Conservation (phyloP, 2,329 filamentous ascomycete species). For the Malbranchea zuffiana region DNA sequence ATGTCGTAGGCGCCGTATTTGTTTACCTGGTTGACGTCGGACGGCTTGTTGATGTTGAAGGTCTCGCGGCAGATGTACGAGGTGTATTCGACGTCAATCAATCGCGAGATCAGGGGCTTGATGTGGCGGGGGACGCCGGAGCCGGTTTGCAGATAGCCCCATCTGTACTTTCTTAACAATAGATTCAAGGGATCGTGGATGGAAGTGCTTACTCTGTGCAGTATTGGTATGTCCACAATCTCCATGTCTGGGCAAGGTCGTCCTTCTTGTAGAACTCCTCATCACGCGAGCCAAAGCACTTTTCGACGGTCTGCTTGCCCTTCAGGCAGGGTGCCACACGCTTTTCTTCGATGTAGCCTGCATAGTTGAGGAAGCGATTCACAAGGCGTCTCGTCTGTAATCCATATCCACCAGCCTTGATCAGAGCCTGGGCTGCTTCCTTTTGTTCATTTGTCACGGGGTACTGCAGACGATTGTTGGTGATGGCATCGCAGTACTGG, state of each 20-base stretch:
- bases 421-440: slow-evolving; percentile 34
- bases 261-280: slow-evolving; percentile 36
- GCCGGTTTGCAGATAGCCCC: slow-evolving; percentile 70
- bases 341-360: slow-evolving; percentile 44
- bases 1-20: slow-evolving; percentile 64
- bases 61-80: slow-evolving; percentile 52
- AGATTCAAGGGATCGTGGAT: background rate
- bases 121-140: slow-evolving; percentile 53
- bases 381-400: slow-evolving; percentile 33
- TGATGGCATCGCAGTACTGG: slow-evolving; percentile 48
- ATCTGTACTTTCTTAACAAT: slow-evolving; percentile 36
- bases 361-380: slow-evolving; percentile 46
- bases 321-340: slow-evolving; percentile 30
- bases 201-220: slow-evolving; percentile 32
- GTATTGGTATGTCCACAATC: slow-evolving; percentile 49
- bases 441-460: slow-evolving; percentile 29
- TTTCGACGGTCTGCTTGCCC: slow-evolving; percentile 35
- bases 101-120: slow-evolving; percentile 60
- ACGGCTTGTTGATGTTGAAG: slow-evolving; percentile 57
- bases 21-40: slow-evolving; percentile 59
- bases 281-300: slow-evolving; percentile 44
- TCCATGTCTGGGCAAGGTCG: slow-evolving; percentile 35
- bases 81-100: slow-evolving; percentile 53
- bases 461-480: slow-evolving; percentile 35
- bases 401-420: slow-evolving; percentile 40